Evolutionary conservation across 2,329 filamentous ascomycete genomes (phyloP).

Genomic region (Verticillium tricorpus): DNA sequence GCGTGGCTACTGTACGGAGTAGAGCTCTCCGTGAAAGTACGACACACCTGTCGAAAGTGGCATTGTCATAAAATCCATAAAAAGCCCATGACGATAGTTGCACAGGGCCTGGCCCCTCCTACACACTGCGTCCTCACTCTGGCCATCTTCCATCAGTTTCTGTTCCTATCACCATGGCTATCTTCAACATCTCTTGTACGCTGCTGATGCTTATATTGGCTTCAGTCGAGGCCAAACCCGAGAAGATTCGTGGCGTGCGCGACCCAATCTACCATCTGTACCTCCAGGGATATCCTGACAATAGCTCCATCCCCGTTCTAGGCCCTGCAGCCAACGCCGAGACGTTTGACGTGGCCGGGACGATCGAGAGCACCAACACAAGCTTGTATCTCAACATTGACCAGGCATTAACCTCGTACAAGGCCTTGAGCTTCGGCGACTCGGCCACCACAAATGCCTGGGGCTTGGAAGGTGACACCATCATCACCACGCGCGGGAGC

Average conservation of each 20-base stretch:
- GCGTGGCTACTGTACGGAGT: not conserved
- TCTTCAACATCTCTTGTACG: slow-evolving; percentile 7
- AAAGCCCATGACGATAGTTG: not conserved
- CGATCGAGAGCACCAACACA: slow-evolving; percentile 45
- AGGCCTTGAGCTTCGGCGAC: slow-evolving; percentile 41
- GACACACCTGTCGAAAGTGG: not conserved
- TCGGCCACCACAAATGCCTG: slow-evolving; percentile 40
- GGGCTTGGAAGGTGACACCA: slow-evolving; percentile 40
- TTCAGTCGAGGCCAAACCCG: slow-evolving; percentile 31
- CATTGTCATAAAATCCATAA: not conserved
- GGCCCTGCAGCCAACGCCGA: slow-evolving; percentile 45
- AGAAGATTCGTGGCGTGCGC: slow-evolving; percentile 44
- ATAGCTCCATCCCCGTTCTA: slow-evolving; percentile 41
- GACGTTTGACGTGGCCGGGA: slow-evolving; percentile 42
- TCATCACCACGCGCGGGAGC: slow-evolving; percentile 40
- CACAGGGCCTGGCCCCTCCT: not conserved
- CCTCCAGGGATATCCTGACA: slow-evolving; percentile 39
- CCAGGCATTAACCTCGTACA: slow-evolving; percentile 41
- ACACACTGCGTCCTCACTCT: not conserved
- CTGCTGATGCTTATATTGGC: slow-evolving; percentile 2
- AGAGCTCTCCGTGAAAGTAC: not conserved
- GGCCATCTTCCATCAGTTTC: not conserved
- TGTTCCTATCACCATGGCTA: slow-evolving; percentile 5
- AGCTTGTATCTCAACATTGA: slow-evolving; percentile 43
- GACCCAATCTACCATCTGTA: slow-evolving; percentile 49